Evolutionary conservation across 2,329 filamentous ascomycete genomes (phyloP).

Genomic region (Fusarium chuoi): DNA sequence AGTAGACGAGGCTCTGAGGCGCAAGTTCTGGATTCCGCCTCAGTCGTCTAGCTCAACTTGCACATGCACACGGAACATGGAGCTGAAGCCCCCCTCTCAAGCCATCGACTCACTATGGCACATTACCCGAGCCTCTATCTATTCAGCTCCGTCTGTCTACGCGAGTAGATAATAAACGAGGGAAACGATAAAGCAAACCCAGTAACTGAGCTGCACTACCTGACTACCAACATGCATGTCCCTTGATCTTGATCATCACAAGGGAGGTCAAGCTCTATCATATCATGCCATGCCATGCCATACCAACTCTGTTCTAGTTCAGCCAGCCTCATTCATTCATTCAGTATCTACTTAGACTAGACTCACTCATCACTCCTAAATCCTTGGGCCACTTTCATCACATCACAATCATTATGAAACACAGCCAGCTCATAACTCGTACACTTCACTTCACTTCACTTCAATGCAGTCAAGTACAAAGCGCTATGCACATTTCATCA

Average conservation of each 20-base stretch:
- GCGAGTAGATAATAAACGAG: background rate
- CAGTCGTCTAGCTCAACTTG: constrained; percentile 19
- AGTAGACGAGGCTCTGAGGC: constrained; percentile 16
- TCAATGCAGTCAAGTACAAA: background rate
- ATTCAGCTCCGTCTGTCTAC: constrained; percentile 21
- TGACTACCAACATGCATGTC: background rate
- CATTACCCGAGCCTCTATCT: background rate
- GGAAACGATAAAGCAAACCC: background rate
- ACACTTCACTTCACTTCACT: background rate
- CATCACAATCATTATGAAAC: constrained; percentile 11
- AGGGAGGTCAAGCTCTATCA: background rate
- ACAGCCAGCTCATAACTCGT: constrained; percentile 3
- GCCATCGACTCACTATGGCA: constrained; percentile 10
- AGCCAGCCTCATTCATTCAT: constrained; percentile 22
- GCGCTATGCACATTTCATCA: constrained; percentile 14
- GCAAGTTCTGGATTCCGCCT: constrained; percentile 23
- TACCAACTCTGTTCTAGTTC: constrained; percentile 8
- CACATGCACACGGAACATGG: constrained; percentile 15
- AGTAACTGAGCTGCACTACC: background rate
- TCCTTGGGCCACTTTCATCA: constrained; percentile 15
- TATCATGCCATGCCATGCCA: constrained; percentile 9
- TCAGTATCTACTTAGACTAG: background rate
- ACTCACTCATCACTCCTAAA: constrained; percentile 5
- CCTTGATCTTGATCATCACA: background rate
- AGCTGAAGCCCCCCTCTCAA: constrained; percentile 29